Conservation (phyloP, 2,329 filamentous ascomycete species). For the Monosporascus sp. region DNA sequence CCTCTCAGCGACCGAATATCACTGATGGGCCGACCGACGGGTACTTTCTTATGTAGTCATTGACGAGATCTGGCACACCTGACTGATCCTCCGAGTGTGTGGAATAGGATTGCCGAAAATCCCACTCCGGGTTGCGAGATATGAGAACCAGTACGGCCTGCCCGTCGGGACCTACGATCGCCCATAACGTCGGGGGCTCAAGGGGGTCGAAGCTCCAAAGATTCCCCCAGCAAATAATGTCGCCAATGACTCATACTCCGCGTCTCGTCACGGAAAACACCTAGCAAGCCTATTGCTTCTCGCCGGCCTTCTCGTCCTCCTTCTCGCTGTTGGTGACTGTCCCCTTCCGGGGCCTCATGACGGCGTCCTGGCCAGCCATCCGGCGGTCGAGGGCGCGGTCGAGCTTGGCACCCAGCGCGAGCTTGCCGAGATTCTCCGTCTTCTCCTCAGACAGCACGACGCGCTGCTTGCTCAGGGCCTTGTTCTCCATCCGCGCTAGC, state of each 20-base stretch:
- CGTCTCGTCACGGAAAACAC: background rate
- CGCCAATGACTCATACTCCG: too few relatives aligned
- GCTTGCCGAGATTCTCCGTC: slow-evolving; percentile 74
- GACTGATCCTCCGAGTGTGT: too few relatives aligned
- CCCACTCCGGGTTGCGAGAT: too few relatives aligned
- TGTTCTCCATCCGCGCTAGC: slow-evolving; percentile 85
- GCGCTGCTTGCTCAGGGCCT: slow-evolving; percentile 75
- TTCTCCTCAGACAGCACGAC: slow-evolving; percentile 76
- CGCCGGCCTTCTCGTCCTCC: background rate
- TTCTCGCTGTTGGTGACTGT: slow-evolving; percentile 13
- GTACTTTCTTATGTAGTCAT: too few relatives aligned
- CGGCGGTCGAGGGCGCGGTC: slow-evolving; percentile 80
- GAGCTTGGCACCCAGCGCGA: slow-evolving; percentile 84
- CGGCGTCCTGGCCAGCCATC: slow-evolving; percentile 85
- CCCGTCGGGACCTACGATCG: too few relatives aligned
- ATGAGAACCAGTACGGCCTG: too few relatives aligned
- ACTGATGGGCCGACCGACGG: too few relatives aligned
- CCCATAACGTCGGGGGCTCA: too few relatives aligned
- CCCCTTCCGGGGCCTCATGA: slow-evolving; percentile 60
- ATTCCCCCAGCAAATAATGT: too few relatives aligned
- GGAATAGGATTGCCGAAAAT: too few relatives aligned
- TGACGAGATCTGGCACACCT: too few relatives aligned
- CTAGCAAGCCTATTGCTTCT: background rate
- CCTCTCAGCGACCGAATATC: background rate
- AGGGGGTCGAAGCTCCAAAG: too few relatives aligned